A percentile compares a stretch with the other conserved stretches of the same genome.
phyloP scores from a whole-genome alignment of 2,329 filamentous ascomycete species.

The Fusarium sp. region DNA sequence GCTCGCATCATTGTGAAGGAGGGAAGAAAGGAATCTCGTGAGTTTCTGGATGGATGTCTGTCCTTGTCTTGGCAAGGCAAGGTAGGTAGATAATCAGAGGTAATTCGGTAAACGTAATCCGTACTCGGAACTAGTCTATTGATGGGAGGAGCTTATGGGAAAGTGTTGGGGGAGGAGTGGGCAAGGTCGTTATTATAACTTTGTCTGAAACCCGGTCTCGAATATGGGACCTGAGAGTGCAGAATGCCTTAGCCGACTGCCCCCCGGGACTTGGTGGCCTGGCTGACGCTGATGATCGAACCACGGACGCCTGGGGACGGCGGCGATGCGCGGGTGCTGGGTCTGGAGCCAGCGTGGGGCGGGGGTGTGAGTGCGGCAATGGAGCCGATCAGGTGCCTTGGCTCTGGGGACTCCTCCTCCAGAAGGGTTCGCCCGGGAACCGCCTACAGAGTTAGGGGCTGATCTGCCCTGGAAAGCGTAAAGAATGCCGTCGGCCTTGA shows the following conservation, averaged over 20 bases:
- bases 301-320: constrained; percentile 29
- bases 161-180: constrained; percentile 27
- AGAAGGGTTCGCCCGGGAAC: constrained; percentile 22
- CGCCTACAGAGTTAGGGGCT: constrained; percentile 1
- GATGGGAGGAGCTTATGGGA: constrained; percentile 32
- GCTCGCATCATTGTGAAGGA: constrained; percentile 45
- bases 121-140: constrained; percentile 35
- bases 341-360: constrained; percentile 24
- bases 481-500: constrained; percentile 9
- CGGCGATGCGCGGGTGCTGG: constrained; percentile 32
- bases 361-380: constrained; percentile 40
- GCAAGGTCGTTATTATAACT: constrained; percentile 37
- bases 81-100: constrained; percentile 8
- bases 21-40: constrained; percentile 14
- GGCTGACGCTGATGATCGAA: constrained; percentile 39
- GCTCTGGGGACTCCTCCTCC: constrained; percentile 11
- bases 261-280: constrained; percentile 24
- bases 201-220: constrained; percentile 18
- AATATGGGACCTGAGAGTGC: neutral
- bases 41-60: constrained; percentile 19
- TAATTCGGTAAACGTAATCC: constrained; percentile 38
- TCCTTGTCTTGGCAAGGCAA: constrained; percentile 36
- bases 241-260: constrained; percentile 6
- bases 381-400: constrained; percentile 40
- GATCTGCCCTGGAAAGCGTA: constrained; percentile 20